Evolutionary conservation across 805 yeast species (phyloP), one percentile per base, ranked within the genome.

Genomic region (Lipomyces lipofer): DNA sequence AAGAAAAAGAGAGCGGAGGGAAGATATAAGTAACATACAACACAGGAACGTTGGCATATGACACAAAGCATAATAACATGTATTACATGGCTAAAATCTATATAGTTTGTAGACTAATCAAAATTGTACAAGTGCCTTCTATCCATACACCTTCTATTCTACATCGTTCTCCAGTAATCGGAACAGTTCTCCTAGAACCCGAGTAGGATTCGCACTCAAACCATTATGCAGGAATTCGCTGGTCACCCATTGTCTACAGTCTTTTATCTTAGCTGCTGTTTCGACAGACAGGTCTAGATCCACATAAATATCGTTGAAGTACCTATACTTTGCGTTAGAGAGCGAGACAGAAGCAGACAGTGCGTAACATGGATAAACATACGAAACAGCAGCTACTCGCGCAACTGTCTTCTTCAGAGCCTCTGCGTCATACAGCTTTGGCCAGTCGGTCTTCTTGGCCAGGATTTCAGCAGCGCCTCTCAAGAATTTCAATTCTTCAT

Each of bases 141-240:
- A 17, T 19, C 17, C 19, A 15, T 17, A 17, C 21, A 33, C 4
- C 19, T 12, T 9, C 29, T 30, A 75, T 57, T 75, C 78, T 21
- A 73, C 63, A 36, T 75, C 79, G 6, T 63, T 52, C 6, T 71
- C 71, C 12, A 75, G 64, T 39, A 76, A 62, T 27, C 51, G 55
- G 63, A 74, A 71, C 49, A 76, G 67, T 9, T 68, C 58, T 1
- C 73, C 73, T 52, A 75, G 58, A 4, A 76, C 72, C 35, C 64
- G 66, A 15, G 66, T 67, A 4, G 79, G 74, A 52, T 73, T 69
- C 5, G 70, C 70, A 32, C 77, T 66, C 17, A 73, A 52, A 1
- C 79, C 79, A 52, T 71, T 69, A 59, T 76, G 79, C 66, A 76
- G 74, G 57, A 65, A 72, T 61, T 75, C 78, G 56, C 74, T 75